Percentiles rank a stretch among this genome's conserved stretches.
Evolutionary conservation across 1,139 yeast species (phyloP).

Genomic region (Debaryomyces fabryi): DNA sequence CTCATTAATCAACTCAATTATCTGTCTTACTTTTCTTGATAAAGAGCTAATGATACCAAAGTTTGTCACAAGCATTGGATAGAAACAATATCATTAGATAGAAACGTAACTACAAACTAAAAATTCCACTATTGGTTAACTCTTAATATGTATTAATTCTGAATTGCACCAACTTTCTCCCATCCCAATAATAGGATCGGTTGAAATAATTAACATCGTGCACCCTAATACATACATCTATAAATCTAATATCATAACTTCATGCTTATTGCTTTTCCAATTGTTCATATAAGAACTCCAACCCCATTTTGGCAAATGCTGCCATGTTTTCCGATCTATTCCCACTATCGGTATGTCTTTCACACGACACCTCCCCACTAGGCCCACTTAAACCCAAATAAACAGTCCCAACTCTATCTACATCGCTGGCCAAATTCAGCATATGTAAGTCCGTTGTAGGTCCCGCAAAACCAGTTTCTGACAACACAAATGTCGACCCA

Average conservation of each 20-base stretch:
- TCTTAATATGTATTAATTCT: background rate
- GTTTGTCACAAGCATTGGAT: no score
- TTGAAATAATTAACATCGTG: background rate
- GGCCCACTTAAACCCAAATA: conserved; percentile 77
- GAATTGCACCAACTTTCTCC: background rate
- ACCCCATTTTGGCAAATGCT: conserved; percentile 67
- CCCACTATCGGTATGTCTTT: conserved; percentile 45
- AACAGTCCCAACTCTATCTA: conserved; percentile 60
- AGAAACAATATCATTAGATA: no score
- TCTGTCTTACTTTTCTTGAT: no score
- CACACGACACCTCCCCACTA: conserved; percentile 53
- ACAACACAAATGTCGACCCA: conserved; percentile 78
- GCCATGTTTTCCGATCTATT: conserved; percentile 73
- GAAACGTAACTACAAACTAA: no score
- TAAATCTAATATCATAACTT: background rate
- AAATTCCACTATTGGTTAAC: background rate
- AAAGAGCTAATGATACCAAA: no score
- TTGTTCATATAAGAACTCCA: conserved; percentile 57
- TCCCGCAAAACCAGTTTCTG: conserved; percentile 90
- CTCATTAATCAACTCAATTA: no score
- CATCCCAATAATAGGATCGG: background rate
- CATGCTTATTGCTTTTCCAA: conserved; percentile 18
- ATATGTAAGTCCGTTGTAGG: conserved; percentile 57
- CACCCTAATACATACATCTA: background rate
- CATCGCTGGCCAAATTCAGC: conserved; percentile 18